Percentiles rank a stretch among this genome's conserved stretches.
These are phyloP conservation scores for Ophiocordyceps australis DNA, from an alignment of 2,329 filamentous ascomycete genomes.

Conservation along the genomic window DNA sequence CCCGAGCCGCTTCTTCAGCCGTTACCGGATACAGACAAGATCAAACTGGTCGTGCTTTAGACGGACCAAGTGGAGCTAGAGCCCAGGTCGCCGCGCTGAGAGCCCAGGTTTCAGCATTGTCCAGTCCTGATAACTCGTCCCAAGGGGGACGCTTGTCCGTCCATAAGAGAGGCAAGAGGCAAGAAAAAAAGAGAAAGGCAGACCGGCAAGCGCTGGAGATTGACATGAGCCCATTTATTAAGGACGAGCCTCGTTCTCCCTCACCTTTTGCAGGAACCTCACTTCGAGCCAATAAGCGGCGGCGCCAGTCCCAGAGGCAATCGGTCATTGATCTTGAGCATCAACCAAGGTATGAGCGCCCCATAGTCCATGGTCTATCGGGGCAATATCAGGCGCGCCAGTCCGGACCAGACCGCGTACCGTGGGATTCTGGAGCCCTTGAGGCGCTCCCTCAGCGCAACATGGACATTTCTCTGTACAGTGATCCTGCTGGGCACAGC, in stretches of 20 bases:
- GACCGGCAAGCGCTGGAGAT: conserved; percentile 28
- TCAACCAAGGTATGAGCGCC: conserved; percentile 24
- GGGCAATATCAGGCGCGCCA: conserved; percentile 13
- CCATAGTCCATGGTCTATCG: conserved; percentile 14
- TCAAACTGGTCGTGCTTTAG: neutral
- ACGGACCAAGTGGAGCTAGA: conserved; percentile 11
- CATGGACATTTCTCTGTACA: conserved; percentile 8
- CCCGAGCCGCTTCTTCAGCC: conserved; percentile 44
- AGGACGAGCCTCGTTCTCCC: conserved; percentile 44
- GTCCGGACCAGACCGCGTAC: conserved; percentile 12
- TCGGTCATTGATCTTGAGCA: conserved; percentile 8
- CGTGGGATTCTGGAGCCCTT: conserved; percentile 14
- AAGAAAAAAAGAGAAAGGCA: conserved; percentile 36
- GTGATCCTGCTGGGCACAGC: conserved; percentile 12
- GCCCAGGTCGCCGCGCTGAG: conserved; percentile 41
- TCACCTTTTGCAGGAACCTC: conserved; percentile 41
- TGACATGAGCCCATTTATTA: conserved; percentile 36
- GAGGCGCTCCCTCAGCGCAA: conserved; percentile 8
- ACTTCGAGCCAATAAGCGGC: conserved; percentile 36
- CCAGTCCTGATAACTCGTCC: conserved; percentile 43
- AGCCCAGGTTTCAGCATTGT: conserved; percentile 25
- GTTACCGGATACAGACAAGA: conserved; percentile 18
- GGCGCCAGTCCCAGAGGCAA: conserved; percentile 26
- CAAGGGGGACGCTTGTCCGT: conserved; percentile 27
- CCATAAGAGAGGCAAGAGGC: conserved; percentile 29